Percentiles rank a stretch among this genome's conserved stretches.
phyloP scores from a whole-genome alignment of 345 rosid genomes.

The Anastatica hierochuntica region DNA sequence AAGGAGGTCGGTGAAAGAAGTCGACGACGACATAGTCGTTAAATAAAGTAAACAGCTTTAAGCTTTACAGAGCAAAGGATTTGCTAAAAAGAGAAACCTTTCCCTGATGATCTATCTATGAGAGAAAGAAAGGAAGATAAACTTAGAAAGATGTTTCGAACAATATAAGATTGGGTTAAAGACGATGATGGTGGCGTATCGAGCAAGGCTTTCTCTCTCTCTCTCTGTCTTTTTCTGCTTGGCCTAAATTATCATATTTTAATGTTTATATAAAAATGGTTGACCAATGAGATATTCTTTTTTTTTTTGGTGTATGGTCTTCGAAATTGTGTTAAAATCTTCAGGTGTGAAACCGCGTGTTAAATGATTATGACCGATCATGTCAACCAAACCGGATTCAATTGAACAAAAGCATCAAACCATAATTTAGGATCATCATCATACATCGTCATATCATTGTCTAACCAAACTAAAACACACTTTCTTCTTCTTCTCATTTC shows the following conservation, averaged over 20 bases:
- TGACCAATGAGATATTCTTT: slow-evolving; percentile 15
- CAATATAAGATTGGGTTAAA: slow-evolving; percentile 7
- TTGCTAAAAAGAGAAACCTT: neutral
- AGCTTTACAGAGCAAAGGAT: neutral
- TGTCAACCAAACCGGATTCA: slow-evolving; percentile 10
- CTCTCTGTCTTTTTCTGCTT: slow-evolving; percentile 17
- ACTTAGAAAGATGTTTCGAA: neutral
- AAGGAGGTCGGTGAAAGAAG: slow-evolving; percentile 54
- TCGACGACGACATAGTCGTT: slow-evolving; percentile 15
- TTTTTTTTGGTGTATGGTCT: slow-evolving; percentile 13
- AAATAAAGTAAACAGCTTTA: slow-evolving; percentile 15
- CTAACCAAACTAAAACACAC: neutral
- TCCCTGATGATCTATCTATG: slow-evolving; percentile 11
- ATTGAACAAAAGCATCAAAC: neutral
- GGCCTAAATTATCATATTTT: neutral
- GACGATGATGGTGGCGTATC: slow-evolving; percentile 28
- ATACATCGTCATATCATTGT: neutral
- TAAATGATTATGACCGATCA: neutral
- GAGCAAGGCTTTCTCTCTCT: slow-evolving; percentile 19
- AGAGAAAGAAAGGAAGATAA: slow-evolving; percentile 8
- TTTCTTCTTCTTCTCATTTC: slow-evolving; percentile 40
- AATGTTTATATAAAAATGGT: slow-evolving; percentile 13
- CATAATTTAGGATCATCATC: neutral
- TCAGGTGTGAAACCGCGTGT: slow-evolving; percentile 26
- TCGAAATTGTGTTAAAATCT: neutral